These are phyloP conservation scores for Colletotrichum somersetense DNA, from an alignment of 2,329 filamentous ascomycete genomes.

Conservation along the genomic window DNA sequence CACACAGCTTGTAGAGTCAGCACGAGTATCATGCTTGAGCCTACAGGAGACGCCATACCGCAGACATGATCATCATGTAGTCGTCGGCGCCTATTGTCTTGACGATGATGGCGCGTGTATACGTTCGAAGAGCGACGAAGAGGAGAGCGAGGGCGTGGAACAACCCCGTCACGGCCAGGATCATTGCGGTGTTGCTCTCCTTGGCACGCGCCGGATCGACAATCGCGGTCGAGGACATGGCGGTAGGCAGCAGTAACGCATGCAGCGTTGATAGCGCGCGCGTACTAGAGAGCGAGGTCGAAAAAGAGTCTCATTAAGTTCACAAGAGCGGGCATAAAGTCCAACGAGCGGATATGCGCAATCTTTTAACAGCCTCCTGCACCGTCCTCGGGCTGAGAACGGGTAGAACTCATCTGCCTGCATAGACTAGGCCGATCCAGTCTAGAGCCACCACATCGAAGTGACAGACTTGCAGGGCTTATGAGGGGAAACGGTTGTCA, in stretches of 20 bases:
- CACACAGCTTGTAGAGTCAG: slow-evolving; percentile 45
- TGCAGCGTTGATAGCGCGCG: slow-evolving; percentile 11
- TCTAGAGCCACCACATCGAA: slow-evolving; percentile 4
- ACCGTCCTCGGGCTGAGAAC: neutral
- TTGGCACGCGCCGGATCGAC: slow-evolving; percentile 44
- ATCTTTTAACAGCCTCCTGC: slow-evolving; percentile 25
- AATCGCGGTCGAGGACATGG: slow-evolving; percentile 18
- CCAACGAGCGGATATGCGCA: slow-evolving; percentile 8
- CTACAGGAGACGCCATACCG: slow-evolving; percentile 42
- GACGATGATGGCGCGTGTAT: slow-evolving; percentile 44
- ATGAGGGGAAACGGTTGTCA: neutral
- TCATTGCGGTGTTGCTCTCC: slow-evolving; percentile 46
- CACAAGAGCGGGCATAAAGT: slow-evolving; percentile 3
- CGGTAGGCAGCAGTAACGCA: slow-evolving; percentile 1
- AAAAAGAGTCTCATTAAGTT: neutral
- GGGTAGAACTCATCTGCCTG: neutral
- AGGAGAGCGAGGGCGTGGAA: slow-evolving; percentile 46
- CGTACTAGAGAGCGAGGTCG: neutral
- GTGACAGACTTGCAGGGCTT: neutral
- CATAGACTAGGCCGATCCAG: neutral
- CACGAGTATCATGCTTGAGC: neutral
- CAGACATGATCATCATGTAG: slow-evolving; percentile 46
- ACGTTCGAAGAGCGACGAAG: slow-evolving; percentile 40
- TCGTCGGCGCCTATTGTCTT: slow-evolving; percentile 48
- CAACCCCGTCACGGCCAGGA: slow-evolving; percentile 44